These are phyloP conservation scores for Leccinellum luteum DNA, from an alignment of 768 basidiomycete genomes.

Conservation along the genomic window DNA sequence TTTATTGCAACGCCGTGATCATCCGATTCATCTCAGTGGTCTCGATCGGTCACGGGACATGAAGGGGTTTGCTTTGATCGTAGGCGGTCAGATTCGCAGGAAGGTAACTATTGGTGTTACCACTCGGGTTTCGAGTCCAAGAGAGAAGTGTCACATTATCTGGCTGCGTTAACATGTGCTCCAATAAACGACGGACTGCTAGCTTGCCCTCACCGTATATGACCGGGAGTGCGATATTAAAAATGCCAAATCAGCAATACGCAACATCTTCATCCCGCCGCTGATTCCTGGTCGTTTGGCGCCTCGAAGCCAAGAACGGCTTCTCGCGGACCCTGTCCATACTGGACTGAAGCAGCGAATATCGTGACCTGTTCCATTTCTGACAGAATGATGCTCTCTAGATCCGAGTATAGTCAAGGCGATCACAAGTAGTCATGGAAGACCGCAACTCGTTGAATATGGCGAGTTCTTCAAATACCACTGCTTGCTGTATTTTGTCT, in stretches of 20 bases:
- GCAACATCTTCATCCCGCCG: neutral
- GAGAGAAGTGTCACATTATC: neutral
- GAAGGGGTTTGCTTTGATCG: neutral
- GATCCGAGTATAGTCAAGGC: neutral
- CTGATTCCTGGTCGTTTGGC: neutral
- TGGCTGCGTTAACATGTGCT: neutral
- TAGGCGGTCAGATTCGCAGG: no score
- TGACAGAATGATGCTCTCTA: neutral
- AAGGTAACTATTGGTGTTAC: no score
- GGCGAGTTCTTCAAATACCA: neutral
- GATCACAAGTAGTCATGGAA: neutral
- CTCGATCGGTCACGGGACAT: neutral
- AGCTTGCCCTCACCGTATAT: neutral
- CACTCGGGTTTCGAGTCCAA: neutral
- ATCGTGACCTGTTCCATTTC: neutral
- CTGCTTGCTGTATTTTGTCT: no score
- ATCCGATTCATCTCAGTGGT: neutral
- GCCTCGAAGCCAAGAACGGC: neutral
- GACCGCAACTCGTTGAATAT: neutral
- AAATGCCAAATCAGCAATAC: neutral
- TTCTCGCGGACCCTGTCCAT: neutral
- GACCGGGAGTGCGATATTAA: neutral
- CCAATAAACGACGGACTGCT: neutral
- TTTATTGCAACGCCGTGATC: neutral
- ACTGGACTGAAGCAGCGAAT: neutral